Evolutionary conservation across 2,329 filamentous ascomycete genomes (phyloP), one percentile per base, ranked within the genome.

Genomic region (Aspergillus ochraceus): DNA sequence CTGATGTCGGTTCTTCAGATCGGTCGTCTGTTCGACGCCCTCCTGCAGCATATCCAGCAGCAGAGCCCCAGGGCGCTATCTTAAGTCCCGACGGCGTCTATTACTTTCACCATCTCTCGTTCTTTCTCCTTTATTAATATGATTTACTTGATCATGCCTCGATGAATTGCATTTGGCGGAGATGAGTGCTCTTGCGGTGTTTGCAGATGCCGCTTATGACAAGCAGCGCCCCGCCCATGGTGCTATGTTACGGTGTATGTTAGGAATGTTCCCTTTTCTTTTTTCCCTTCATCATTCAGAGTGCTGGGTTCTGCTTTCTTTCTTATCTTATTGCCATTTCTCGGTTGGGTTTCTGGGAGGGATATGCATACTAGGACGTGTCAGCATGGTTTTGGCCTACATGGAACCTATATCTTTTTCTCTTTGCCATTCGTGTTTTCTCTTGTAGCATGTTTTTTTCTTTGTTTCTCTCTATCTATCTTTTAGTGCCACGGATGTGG

Each of bases 31-130:
- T 79, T 79, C 54, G 76, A 79, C 66, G 76, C 77, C 50, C 74
- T 79, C 60, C 72, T 79, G 56, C 76, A 77, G 61, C 77, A 79
- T 58, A 79, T 79, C 56, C 77, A 79, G 61, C 77, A 79, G 60
- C 77, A 79, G 67, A 83, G 81, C 71, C 81, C 81, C 52, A 71
- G 77, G 56, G 71, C 72, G 30, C 62, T 75, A 51, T 60, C 74
- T 47, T 75, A 71, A 64, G 63, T 63, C 54, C 63, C 49, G 50
- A 60, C 50, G 50, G 42, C 51, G 30, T 53, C 32, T 20, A 51
- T 56, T 24, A 47, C 19, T 47, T 47, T 24, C 45, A 22, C 20
- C 53, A 57, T 60, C 50, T 52, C 55, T 57, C 57, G 50, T 55
- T 57, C 53, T 56, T 61, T 49, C 54, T 47, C 55, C 54, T 46